A percentile compares a stretch with the other conserved stretches of the same genome.
Conservation (phyloP, 257 asterid species). For the Phtheirospermum japonicum region DNA sequence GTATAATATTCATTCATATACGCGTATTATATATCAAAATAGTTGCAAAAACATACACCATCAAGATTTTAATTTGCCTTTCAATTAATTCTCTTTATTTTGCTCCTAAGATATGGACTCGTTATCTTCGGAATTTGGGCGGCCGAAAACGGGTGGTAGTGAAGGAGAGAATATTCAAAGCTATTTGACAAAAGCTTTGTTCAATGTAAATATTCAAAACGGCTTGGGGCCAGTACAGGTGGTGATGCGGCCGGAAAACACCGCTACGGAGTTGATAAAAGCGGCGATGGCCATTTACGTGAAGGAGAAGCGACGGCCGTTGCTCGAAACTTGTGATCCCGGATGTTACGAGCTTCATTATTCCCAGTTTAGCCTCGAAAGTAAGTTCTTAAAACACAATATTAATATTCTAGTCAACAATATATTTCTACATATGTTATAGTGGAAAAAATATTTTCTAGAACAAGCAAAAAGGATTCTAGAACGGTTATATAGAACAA, state of each 20-base stretch:
- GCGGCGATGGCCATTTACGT: constrained; percentile 49
- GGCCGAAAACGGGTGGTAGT: constrained; percentile 16
- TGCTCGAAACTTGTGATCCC: constrained; percentile 37
- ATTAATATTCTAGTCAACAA: no score
- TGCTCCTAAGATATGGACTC: no score
- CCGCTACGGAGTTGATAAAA: constrained; percentile 44
- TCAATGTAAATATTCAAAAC: constrained; percentile 50
- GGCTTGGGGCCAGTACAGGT: constrained; percentile 61
- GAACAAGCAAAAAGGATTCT: no score
- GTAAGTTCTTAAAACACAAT: constrained; percentile 44
- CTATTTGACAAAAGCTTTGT: constrained; percentile 39
- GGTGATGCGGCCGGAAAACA: constrained; percentile 57
- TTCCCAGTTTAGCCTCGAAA: constrained; percentile 51
- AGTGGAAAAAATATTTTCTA: no score
- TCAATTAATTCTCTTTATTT: no score
- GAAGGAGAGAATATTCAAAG: constrained; percentile 27
- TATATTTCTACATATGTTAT: no score
- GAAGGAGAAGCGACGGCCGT: constrained; percentile 60
- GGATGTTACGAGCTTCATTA: constrained; percentile 48
- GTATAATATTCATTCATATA: no score
- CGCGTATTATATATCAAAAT: no score
- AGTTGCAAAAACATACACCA: no score
- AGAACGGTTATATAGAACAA: no score
- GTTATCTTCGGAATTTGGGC: no score
- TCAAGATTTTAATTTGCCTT: no score